Evolutionary conservation across 805 yeast species (phyloP), one percentile per base, ranked within the genome.

Genomic region (Pichia californica): DNA sequence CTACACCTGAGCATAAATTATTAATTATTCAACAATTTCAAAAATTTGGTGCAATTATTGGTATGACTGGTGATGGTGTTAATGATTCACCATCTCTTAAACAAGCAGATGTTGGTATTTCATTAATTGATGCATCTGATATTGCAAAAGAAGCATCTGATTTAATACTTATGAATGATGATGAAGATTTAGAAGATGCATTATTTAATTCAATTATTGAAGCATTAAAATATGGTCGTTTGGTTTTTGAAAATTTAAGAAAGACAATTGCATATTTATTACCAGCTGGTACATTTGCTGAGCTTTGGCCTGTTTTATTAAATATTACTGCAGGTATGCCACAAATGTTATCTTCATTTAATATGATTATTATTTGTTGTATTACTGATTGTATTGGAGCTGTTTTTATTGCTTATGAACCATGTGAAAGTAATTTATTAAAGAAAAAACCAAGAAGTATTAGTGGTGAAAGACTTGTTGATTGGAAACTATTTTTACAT

Each of bases 51-150:
- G 30, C 39, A 26, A 25, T 36, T 36, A 37, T 88, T 73, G 96
- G 96, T 71, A 88, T 88, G 96, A 88, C 96, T 77, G 96, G 96
- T 84, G 96, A 88, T 68, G 96, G 96, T 86, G 96, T 88, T 67
- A 88, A 88, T 77, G 96, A 88, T 74, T 95, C 96, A 62, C 96
- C 96, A 63, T 88, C 96, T 54, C 79, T 88, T 73, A 88, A 88
- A 88, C 88, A 88, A 79, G 95, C 94, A 60, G 88, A 82, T 64
- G 80, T 86, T 57, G 97, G 97, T 83, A 88, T 88, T 76, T 96
- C 97, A 64, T 96, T 88, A 69, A 95, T 88, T 76, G 96, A 95
- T 82, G 89, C 95, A 62, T 84, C 95, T 58, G 96, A 87, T 74
- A 91, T 95, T 70, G 35, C 38, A 23, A 35, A 35, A 21, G 38